Evolutionary conservation across 495 filamentous ascomycete species (phyloP).

Genomic region (Tuber magnatum): DNA sequence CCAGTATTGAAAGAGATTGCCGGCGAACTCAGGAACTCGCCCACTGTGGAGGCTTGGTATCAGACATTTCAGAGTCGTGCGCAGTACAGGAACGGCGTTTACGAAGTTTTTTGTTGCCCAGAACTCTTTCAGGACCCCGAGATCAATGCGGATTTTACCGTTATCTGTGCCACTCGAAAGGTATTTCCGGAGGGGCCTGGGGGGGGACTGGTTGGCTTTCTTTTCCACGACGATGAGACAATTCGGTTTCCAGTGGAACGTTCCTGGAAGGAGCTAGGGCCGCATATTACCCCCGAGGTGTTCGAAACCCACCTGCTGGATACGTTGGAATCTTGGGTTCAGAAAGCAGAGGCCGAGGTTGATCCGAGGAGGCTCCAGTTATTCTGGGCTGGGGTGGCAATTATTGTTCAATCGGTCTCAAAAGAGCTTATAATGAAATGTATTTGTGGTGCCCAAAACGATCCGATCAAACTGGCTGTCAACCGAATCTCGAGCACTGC

Average conservation of each 20-base stretch:
- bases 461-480: slow-evolving; percentile 40
- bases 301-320: slow-evolving; percentile 36
- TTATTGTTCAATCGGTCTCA: slow-evolving; percentile 30
- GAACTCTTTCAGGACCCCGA: slow-evolving; percentile 21
- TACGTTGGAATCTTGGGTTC: slow-evolving; percentile 28
- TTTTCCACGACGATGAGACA: slow-evolving; percentile 30
- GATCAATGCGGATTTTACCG: slow-evolving; percentile 24
- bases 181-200: slow-evolving; percentile 34
- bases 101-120: slow-evolving; percentile 39
- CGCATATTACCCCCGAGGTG: slow-evolving; percentile 17
- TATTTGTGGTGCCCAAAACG: slow-evolving; percentile 38
- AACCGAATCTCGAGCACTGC: slow-evolving; percentile 33
- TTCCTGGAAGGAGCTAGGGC: slow-evolving; percentile 34
- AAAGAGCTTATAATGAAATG: slow-evolving; percentile 37
- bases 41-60: slow-evolving; percentile 30
- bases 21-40: slow-evolving; percentile 17
- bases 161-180: slow-evolving; percentile 31
- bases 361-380: slow-evolving; percentile 20
- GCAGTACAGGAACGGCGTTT: slow-evolving; percentile 27
- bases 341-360: slow-evolving; percentile 25
- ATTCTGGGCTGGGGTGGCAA: slow-evolving; percentile 35
- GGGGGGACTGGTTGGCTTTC: slow-evolving; percentile 34
- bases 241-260: slow-evolving; percentile 29
- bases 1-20: slow-evolving; percentile 29
- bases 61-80: slow-evolving; percentile 19